phyloP scores from a whole-genome alignment of 2,329 filamentous ascomycete species.

The Cercospora sesami region DNA sequence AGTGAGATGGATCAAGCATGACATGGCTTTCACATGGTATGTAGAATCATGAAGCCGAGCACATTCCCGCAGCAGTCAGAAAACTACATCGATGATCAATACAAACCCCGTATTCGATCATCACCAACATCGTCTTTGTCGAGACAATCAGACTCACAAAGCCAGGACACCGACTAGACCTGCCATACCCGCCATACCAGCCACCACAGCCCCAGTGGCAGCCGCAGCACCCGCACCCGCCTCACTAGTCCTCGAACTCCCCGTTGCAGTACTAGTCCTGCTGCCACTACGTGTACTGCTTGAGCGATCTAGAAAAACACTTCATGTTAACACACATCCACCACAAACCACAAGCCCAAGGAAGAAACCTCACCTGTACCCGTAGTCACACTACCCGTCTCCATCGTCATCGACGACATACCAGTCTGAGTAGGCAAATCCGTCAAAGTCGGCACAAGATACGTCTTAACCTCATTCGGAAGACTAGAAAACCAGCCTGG shows the following conservation, averaged over 20 bases:
- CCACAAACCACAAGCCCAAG: neutral
- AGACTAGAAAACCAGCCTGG: conserved; percentile 50
- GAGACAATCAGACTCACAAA: neutral
- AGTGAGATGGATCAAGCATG: too few relatives aligned
- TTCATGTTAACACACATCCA: too few relatives aligned
- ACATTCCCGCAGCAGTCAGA: too few relatives aligned
- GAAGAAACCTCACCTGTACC: conserved; percentile 41
- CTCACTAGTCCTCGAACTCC: conserved; percentile 45
- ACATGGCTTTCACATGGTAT: too few relatives aligned
- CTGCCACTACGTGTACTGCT: neutral
- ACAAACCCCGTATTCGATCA: too few relatives aligned
- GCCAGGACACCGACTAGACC: conserved; percentile 17
- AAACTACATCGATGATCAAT: too few relatives aligned
- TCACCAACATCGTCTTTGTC: neutral
- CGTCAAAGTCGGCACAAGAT: conserved; percentile 38
- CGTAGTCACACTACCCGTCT: conserved; percentile 18
- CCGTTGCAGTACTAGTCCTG: conserved; percentile 43
- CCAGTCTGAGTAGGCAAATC: neutral
- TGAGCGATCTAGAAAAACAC: neutral
- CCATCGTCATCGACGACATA: neutral
- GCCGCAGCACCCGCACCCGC: conserved; percentile 25
- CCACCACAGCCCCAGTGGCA: conserved; percentile 16
- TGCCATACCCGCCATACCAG: conserved; percentile 31
- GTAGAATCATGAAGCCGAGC: too few relatives aligned
- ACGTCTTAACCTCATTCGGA: conserved; percentile 48